Evolutionary conservation across 2,329 filamentous ascomycete genomes (phyloP), one percentile per base, ranked within the genome.

Genomic region (Neofusicoccum kwambonambiense): DNA sequence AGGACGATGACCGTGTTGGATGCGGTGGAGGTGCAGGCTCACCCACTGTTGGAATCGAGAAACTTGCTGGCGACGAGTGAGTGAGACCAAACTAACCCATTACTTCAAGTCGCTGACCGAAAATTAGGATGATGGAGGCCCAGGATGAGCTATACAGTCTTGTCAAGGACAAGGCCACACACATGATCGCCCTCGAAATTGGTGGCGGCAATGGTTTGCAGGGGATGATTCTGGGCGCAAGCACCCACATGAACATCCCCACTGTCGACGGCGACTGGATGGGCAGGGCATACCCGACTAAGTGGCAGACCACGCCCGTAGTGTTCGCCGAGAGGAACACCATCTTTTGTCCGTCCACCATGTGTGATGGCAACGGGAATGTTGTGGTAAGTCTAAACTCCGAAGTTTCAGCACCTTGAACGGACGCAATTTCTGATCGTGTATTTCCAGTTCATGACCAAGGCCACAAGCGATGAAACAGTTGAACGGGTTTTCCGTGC

Each of bases 181-280:
- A 74, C 0, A 51, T 65, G 52, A 60, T 65, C 3, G 52, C 63
- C 11, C 34, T 60, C n/a, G 63, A 65, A 37, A 60, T 65, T 12
- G 63, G 63, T 3, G 63, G 63, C 17, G 56, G 63, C 37, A 65
- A 65, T 9, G 63, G 63, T 31, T 69, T 78, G 5, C 75, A 77
- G 66, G 75, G 75, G 9, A 71, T 77, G 52, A 75, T 78, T 1
- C 66, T 78, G 3, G 75, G 74, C n/a, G 73, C 76, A 19, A 75
- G 73, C 3, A 69, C 71, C 6, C 77, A 78, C 67, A 77, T 78
- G 74, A 73, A 79, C 49, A 69, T 80, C 9, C 79, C 80, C 1
- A 76, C 77, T 31, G 75, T 82, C 11, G 81, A 83, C 63, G 80
- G 77, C 19, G 81, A 83, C 67, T 76, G 80, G 73, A 83, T 83